Percentiles rank a stretch among this genome's conserved stretches.
Evolutionary conservation across 2,329 filamentous ascomycete species (phyloP).

Genomic region (Ceratocystis harringtonii): DNA sequence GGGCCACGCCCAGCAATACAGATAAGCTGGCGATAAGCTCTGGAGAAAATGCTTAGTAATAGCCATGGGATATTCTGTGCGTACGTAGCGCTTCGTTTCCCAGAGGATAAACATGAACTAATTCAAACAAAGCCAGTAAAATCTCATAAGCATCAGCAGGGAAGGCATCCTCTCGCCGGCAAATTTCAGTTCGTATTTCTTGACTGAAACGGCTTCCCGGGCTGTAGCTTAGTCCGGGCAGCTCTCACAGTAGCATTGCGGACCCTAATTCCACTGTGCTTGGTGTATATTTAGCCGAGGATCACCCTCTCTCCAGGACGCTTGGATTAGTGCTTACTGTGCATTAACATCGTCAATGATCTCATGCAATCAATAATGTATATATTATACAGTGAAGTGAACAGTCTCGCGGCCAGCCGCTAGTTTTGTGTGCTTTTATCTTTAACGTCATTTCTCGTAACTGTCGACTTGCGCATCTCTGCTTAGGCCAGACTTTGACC

Average conservation of each 20-base stretch:
- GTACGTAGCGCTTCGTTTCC: too few relatives aligned
- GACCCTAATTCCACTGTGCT: background rate
- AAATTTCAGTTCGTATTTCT: background rate
- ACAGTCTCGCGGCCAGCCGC: too few relatives aligned
- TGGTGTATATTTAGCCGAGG: background rate
- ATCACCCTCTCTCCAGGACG: background rate
- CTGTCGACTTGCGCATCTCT: background rate
- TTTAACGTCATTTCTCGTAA: background rate
- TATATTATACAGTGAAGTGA: background rate
- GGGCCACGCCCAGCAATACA: background rate
- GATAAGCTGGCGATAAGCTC: background rate
- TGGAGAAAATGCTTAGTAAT: background rate
- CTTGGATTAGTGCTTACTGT: background rate
- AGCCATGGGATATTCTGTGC: too few relatives aligned
- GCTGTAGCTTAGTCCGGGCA: background rate
- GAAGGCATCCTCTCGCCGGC: background rate
- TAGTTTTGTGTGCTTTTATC: background rate
- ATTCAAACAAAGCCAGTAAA: background rate
- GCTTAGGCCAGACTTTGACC: background rate
- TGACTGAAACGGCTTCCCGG: background rate
- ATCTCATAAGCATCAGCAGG: background rate
- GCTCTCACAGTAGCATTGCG: background rate
- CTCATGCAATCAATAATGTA: background rate
- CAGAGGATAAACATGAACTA: too few relatives aligned
- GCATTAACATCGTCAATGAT: background rate